Conservation (phyloP, 1,284 basidiomycete genomes). For the Sanguinoderma infundibulare region DNA sequence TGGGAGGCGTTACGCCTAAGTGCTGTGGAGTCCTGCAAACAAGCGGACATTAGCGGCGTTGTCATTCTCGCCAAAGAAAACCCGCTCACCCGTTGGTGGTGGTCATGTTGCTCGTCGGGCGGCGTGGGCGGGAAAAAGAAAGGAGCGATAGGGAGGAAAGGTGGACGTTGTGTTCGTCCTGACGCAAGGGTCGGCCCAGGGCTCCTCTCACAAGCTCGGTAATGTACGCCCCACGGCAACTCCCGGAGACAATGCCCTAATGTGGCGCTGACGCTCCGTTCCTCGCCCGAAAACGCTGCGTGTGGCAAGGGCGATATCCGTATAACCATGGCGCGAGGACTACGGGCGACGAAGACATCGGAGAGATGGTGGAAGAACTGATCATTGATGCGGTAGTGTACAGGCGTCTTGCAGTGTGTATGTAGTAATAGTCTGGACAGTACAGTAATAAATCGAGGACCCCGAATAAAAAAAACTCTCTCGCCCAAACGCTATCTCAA, state of each 20-base stretch:
- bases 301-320: too few relatives aligned
- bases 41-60: neutral
- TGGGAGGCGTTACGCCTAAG: conserved; percentile 89
- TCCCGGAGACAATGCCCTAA: conserved; percentile 7
- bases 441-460: conserved; percentile 1
- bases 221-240: conserved; percentile 11
- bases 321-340: neutral
- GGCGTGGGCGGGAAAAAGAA: conserved; percentile 2
- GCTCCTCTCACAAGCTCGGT: neutral
- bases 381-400: conserved; percentile 29
- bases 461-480: conserved; percentile 13
- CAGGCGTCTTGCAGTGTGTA: conserved; percentile 19
- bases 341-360: neutral
- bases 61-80: neutral
- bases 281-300: neutral
- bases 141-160: conserved; percentile 6
- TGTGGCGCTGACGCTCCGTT: neutral
- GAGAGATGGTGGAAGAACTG: conserved; percentile 17
- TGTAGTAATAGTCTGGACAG: conserved; percentile 11
- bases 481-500: conserved; percentile 17
- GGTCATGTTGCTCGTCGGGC: conserved; percentile 15
- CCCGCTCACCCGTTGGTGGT: conserved; percentile 20
- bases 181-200: conserved; percentile 18
- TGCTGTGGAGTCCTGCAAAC: conserved; percentile 35
- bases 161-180: conserved; percentile 24